These are phyloP conservation scores for Colletotrichum sansevieriae DNA, from an alignment of 2,329 filamentous ascomycete species.

Conservation along the genomic window DNA sequence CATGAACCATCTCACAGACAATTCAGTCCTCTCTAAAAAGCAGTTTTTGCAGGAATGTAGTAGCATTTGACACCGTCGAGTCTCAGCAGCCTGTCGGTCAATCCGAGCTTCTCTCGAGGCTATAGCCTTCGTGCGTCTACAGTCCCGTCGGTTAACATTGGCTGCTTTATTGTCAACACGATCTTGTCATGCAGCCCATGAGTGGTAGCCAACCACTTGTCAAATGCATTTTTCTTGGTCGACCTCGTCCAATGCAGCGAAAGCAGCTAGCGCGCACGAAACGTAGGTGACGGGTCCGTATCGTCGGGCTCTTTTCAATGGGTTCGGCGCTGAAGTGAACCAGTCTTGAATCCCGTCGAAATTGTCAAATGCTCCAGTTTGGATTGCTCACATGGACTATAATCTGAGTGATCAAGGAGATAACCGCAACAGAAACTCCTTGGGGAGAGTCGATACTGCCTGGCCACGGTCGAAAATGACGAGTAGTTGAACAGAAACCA, in stretches of 20 bases:
- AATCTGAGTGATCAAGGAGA: too few species aligned
- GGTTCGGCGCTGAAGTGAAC: slow-evolving; percentile 48
- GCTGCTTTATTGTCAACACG: slow-evolving; percentile 45
- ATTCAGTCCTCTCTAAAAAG: not conserved
- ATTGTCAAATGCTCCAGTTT: slow-evolving; percentile 52
- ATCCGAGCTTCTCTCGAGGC: slow-evolving; percentile 19
- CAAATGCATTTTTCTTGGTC: slow-evolving; percentile 43
- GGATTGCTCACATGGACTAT: slow-evolving; percentile 9
- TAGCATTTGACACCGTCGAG: slow-evolving; percentile 15
- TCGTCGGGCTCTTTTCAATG: slow-evolving; percentile 47
- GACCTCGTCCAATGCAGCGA: slow-evolving; percentile 49
- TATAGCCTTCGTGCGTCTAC: slow-evolving; percentile 33
- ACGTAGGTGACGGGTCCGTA: slow-evolving; percentile 51
- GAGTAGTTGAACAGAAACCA: too few species aligned
- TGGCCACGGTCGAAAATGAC: too few species aligned
- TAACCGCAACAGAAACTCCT: too few species aligned
- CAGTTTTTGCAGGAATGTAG: not conserved
- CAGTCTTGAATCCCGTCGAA: slow-evolving; percentile 50
- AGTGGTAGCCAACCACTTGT: slow-evolving; percentile 45
- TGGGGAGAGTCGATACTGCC: too few species aligned
- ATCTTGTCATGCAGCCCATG: slow-evolving; percentile 55
- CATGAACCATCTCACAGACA: not conserved
- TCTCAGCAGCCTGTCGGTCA: slow-evolving; percentile 12
- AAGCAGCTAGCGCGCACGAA: slow-evolving; percentile 51
- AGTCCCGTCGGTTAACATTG: slow-evolving; percentile 41